Percentiles rank a stretch among this genome's conserved stretches.
These are phyloP conservation scores for Naegleria fowleri DNA, from an alignment of 208 protist genomes.

Conservation along the genomic window DNA sequence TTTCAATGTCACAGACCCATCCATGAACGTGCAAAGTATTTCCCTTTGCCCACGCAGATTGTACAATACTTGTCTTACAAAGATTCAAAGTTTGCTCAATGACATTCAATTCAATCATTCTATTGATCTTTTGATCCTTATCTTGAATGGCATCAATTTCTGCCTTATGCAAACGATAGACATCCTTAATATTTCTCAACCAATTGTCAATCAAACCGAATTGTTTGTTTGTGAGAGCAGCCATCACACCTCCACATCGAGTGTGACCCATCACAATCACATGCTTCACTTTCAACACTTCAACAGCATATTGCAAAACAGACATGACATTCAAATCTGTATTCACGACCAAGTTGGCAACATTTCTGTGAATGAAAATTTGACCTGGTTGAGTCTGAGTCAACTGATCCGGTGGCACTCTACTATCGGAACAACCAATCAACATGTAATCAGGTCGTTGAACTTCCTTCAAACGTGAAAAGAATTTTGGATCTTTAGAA, in stretches of 20 bases:
- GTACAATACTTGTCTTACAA: constrained; percentile 38
- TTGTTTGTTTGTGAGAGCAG: constrained; percentile 35
- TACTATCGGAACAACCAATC: constrained; percentile 83
- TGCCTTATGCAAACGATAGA: constrained; percentile 27
- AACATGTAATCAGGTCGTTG: constrained; percentile 82
- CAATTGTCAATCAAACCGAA: constrained; percentile 51
- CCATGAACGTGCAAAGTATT: constrained; percentile 37
- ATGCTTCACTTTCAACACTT: constrained; percentile 79
- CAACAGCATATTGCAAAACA: constrained; percentile 82
- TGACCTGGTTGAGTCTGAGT: constrained; percentile 76
- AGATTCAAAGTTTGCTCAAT: constrained; percentile 45
- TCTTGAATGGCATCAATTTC: constrained; percentile 26
- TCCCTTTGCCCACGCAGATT: constrained; percentile 41
- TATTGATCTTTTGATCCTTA: constrained; percentile 23
- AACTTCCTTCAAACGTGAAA: constrained; percentile 58
- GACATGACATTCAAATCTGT: constrained; percentile 78
- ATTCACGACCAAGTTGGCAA: constrained; percentile 80
- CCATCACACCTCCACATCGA: constrained; percentile 80
- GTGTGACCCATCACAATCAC: constrained; percentile 90
- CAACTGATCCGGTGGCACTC: constrained; percentile 71
- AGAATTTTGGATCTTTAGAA: constrained; percentile 71
- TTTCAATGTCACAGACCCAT: constrained; percentile 43
- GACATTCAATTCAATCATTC: constrained; percentile 47
- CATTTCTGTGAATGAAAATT: constrained; percentile 87
- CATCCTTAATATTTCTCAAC: constrained; percentile 46